Conservation (phyloP, 139 green algal species). For the Edaphochlamys debaryana region DNA sequence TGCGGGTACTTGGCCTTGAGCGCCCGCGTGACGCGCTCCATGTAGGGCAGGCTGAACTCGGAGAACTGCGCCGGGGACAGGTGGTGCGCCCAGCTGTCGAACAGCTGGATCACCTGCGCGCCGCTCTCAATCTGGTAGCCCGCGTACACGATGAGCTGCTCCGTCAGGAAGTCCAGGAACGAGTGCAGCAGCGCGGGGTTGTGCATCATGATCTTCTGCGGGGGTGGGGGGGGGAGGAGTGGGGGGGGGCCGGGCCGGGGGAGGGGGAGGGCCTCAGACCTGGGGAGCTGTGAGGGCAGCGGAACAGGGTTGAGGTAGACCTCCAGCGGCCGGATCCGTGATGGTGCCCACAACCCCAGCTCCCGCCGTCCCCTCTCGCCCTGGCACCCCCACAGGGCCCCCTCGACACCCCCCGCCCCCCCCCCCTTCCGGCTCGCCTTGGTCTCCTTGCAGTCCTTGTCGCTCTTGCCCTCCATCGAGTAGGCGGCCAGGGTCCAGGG, state of each 20-base stretch:
- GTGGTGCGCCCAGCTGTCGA: slow-evolving; percentile 98
- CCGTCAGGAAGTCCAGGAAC: slow-evolving; percentile 89
- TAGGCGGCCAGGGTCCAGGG: slow-evolving; percentile 99
- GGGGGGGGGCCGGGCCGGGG: too few species aligned
- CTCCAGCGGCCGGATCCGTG: too few species aligned
- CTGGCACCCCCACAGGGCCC: too few species aligned
- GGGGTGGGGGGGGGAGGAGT: not conserved
- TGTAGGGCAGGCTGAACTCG: slow-evolving; percentile 95
- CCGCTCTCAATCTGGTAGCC: slow-evolving; percentile 95
- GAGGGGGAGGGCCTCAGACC: too few species aligned
- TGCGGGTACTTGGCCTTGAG: slow-evolving; percentile 82
- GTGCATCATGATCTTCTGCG: slow-evolving; percentile 86
- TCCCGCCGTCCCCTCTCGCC: too few species aligned
- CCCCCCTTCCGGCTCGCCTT: too few species aligned
- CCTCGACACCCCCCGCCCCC: too few species aligned
- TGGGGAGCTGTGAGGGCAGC: too few species aligned
- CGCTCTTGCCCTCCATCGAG: slow-evolving; percentile 89
- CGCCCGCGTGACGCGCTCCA: slow-evolving; percentile 80
- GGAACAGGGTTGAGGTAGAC: too few species aligned
- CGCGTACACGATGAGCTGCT: slow-evolving; percentile 87
- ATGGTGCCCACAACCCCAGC: too few species aligned
- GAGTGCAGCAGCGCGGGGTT: slow-evolving; percentile 89
- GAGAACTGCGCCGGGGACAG: slow-evolving; percentile 87
- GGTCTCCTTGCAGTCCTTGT: slow-evolving; percentile 82
- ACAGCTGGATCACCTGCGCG: slow-evolving; percentile 95